phyloP scores from a whole-genome alignment of 2,329 filamentous ascomycete species.

The Verruconis gallopava region DNA sequence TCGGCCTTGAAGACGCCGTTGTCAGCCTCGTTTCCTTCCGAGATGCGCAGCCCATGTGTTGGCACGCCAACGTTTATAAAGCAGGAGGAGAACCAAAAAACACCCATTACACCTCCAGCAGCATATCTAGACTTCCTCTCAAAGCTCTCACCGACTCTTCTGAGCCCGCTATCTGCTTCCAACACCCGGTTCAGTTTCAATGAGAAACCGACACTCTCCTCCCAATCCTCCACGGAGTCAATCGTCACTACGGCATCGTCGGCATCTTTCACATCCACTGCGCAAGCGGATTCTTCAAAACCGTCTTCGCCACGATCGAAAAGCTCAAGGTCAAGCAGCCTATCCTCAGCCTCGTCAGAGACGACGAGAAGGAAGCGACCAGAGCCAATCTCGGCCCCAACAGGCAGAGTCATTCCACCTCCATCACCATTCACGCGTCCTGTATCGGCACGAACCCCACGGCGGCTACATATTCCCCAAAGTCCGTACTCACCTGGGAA shows the following conservation, averaged over 20 bases:
- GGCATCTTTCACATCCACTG: slow-evolving; percentile 3
- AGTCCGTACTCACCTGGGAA: slow-evolving; percentile 55
- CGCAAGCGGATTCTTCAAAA: slow-evolving; percentile 17
- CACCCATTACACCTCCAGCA: slow-evolving; percentile 78
- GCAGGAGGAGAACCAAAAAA: slow-evolving; percentile 54
- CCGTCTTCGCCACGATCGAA: slow-evolving; percentile 18
- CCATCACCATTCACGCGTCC: slow-evolving; percentile 49
- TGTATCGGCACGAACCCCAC: slow-evolving; percentile 46
- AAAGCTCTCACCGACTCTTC: slow-evolving; percentile 53
- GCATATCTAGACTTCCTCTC: slow-evolving; percentile 92
- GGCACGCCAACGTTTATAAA: slow-evolving; percentile 54
- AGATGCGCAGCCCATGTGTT: slow-evolving; percentile 48
- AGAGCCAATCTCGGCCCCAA: slow-evolving; percentile 6
- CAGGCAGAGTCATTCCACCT: slow-evolving; percentile 26
- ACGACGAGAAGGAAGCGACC: slow-evolving; percentile 5
- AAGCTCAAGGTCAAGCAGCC: slow-evolving; percentile 24
- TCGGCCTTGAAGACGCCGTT: slow-evolving; percentile 41
- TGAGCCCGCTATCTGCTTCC: slow-evolving; percentile 49
- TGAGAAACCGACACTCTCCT: slow-evolving; percentile 21
- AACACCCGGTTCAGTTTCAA: slow-evolving; percentile 36
- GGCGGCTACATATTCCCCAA: slow-evolving; percentile 62
- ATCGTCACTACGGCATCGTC: slow-evolving; percentile 18
- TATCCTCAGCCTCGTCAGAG: slow-evolving; percentile 18
- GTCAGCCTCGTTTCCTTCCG: slow-evolving; percentile 44
- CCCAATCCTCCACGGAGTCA: slow-evolving; percentile 23